These are phyloP conservation scores for Irpex rosettiformis DNA, from an alignment of 1,284 basidiomycete genomes.

Conservation along the genomic window DNA sequence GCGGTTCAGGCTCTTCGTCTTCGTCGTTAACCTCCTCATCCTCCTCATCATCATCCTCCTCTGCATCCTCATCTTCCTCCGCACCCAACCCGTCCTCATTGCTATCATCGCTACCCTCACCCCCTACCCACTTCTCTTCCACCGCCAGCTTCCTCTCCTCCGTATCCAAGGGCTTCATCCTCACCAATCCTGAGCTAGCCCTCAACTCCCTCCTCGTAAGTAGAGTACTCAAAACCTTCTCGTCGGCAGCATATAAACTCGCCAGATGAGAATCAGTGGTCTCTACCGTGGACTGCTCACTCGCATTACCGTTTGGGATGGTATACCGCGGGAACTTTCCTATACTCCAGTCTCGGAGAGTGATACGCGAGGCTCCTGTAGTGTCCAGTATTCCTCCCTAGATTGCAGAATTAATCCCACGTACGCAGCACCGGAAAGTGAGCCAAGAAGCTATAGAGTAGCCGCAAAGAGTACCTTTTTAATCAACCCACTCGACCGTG, in stretches of 20 bases:
- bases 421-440: slow-evolving; percentile 9
- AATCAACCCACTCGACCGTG: slow-evolving; percentile 76
- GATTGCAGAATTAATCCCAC: neutral
- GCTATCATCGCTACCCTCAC: slow-evolving; percentile 25
- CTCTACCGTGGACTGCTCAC: too few species aligned
- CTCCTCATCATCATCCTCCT: slow-evolving; percentile 20
- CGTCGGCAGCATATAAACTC: slow-evolving; percentile 41
- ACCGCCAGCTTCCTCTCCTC: slow-evolving; percentile 54
- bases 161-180: slow-evolving; percentile 44
- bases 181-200: slow-evolving; percentile 57
- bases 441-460: neutral
- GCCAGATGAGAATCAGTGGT: slow-evolving; percentile 24
- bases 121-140: slow-evolving; percentile 50
- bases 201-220: slow-evolving; percentile 62
- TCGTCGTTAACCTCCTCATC: slow-evolving; percentile 20
- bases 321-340: slow-evolving; percentile 83
- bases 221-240: slow-evolving; percentile 43
- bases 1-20: slow-evolving; percentile 23
- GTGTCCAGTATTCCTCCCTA: slow-evolving; percentile 79
- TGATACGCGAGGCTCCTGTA: slow-evolving; percentile 74
- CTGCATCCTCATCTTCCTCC: slow-evolving; percentile 19
- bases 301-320: slow-evolving; percentile 32
- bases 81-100: slow-evolving; percentile 23
- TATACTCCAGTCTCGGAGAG: slow-evolving; percentile 89
- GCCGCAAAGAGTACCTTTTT: slow-evolving; percentile 59